These are phyloP conservation scores for Fusarium caatingaense DNA, from an alignment of 2,329 filamentous ascomycete genomes.

Conservation along the genomic window DNA sequence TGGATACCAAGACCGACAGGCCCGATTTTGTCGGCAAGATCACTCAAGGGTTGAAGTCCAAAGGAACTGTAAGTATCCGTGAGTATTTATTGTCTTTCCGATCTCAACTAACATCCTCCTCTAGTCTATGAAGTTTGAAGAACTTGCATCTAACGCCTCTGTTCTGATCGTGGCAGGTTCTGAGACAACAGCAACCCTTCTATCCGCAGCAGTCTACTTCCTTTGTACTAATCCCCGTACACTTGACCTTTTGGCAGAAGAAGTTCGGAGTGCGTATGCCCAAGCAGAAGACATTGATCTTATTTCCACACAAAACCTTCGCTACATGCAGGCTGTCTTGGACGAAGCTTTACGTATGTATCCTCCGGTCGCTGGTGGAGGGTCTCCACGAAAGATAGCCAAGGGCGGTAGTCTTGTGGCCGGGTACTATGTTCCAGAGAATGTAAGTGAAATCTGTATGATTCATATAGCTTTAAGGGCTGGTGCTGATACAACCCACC, in stretches of 20 bases:
- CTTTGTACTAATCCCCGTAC: slow-evolving; percentile 8
- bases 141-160: slow-evolving; percentile 26
- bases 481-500: fast-evolving
- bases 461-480: no score
- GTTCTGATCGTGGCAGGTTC: slow-evolving; percentile 23
- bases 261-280: slow-evolving; percentile 7
- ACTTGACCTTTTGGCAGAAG: neutral
- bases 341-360: slow-evolving; percentile 28
- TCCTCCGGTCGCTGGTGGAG: slow-evolving; percentile 17
- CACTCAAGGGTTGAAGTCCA: neutral
- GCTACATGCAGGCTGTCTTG: slow-evolving; percentile 15
- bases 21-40: neutral
- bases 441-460: neutral
- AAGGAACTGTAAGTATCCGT: neutral
- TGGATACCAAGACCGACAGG: neutral
- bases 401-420: slow-evolving; percentile 12
- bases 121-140: neutral
- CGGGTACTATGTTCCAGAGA: slow-evolving; percentile 14
- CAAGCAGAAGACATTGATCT: slow-evolving; percentile 11
- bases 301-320: slow-evolving; percentile 15
- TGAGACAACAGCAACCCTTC: slow-evolving; percentile 26
- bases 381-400: slow-evolving; percentile 19
- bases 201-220: slow-evolving; percentile 20
- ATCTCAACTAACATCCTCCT: neutral
- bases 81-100: fast-evolving